Percentiles rank a stretch among this genome's conserved stretches.
These are phyloP conservation scores for Xylaria sp. DNA, from an alignment of 2,329 filamentous ascomycete genomes.

Conservation along the genomic window DNA sequence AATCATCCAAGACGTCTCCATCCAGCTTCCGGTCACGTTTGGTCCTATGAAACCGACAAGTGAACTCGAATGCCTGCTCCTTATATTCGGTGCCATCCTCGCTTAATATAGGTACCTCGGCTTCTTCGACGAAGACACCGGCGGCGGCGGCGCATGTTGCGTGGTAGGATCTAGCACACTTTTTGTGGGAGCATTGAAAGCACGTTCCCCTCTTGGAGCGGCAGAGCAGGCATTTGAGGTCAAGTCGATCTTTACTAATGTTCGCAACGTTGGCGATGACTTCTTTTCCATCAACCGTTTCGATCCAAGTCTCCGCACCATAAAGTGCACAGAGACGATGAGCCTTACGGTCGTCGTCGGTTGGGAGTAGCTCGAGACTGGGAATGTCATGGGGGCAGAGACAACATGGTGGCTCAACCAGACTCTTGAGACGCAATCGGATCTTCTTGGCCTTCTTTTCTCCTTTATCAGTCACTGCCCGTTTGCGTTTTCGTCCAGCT, in stretches of 20 bases:
- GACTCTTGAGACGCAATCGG: conserved; percentile 76
- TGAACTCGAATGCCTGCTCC: conserved; percentile 90
- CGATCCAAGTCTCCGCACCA: conserved; percentile 90
- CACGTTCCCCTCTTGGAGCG: conserved; percentile 94
- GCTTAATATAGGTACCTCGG: conserved; percentile 84
- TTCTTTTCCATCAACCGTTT: conserved; percentile 75
- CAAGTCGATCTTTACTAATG: conserved; percentile 86
- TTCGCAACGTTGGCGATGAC: conserved; percentile 80
- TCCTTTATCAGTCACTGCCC: conserved; percentile 55
- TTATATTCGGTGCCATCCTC: conserved; percentile 94
- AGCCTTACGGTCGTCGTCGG: conserved; percentile 86
- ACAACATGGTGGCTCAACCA: conserved; percentile 82
- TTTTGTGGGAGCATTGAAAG: conserved; percentile 95
- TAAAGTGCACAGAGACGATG: conserved; percentile 92
- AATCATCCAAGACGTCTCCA: conserved; percentile 74
- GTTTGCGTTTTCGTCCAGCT: conserved; percentile 75
- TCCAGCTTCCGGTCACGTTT: conserved; percentile 84
- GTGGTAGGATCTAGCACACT: conserved; percentile 93
- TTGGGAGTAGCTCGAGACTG: conserved; percentile 83
- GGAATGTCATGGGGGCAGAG: conserved; percentile 92
- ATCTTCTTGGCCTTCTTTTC: conserved; percentile 78
- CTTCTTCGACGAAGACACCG: conserved; percentile 90
- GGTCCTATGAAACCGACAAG: conserved; percentile 91
- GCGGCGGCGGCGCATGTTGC: conserved; percentile 93
- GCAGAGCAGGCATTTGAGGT: conserved; percentile 94